Conservation (phyloP, 306 rosid species). For the Pyrus bretschneideri region DNA sequence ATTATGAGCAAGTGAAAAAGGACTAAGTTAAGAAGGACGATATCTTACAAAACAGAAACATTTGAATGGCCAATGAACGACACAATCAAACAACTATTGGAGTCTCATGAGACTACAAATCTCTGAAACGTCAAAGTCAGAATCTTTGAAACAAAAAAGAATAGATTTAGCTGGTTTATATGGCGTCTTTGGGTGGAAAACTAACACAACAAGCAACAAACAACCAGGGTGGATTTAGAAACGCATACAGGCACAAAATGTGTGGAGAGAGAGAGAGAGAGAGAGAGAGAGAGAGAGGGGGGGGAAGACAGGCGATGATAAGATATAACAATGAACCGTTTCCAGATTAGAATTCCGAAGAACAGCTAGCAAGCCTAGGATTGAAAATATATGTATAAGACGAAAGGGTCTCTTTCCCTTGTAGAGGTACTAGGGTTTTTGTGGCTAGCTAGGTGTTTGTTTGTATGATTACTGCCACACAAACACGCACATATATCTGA, state of each 20-base stretch:
- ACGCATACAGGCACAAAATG: conserved; percentile 4
- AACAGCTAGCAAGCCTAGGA: not conserved
- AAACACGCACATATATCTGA: not conserved
- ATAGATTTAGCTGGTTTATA: conserved; percentile 12
- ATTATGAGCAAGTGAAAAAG: not conserved
- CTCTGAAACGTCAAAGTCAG: conserved; percentile 38
- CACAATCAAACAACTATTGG: conserved; percentile 30
- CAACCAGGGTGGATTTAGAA: not conserved
- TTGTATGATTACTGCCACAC: not conserved
- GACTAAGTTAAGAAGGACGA: not conserved
- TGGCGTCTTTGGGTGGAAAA: not conserved
- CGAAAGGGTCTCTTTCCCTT: not conserved
- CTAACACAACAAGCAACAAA: conserved; percentile 24
- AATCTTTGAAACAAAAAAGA: conserved; percentile 29
- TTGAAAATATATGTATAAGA: not conserved
- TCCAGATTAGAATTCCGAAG: not conserved
- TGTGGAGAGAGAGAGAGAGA: not conserved
- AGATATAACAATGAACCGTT: not conserved
- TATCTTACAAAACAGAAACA: not conserved
- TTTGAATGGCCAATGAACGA: conserved; percentile 4
- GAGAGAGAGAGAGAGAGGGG: not conserved
- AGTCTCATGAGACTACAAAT: conserved; percentile 19
- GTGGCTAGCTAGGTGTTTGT: not conserved
- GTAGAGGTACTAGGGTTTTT: not conserved
- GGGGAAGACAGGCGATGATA: conserved; percentile 20